These are phyloP conservation scores for Endothia cerciana DNA, from an alignment of 2,329 filamentous ascomycete species.

Conservation along the genomic window DNA sequence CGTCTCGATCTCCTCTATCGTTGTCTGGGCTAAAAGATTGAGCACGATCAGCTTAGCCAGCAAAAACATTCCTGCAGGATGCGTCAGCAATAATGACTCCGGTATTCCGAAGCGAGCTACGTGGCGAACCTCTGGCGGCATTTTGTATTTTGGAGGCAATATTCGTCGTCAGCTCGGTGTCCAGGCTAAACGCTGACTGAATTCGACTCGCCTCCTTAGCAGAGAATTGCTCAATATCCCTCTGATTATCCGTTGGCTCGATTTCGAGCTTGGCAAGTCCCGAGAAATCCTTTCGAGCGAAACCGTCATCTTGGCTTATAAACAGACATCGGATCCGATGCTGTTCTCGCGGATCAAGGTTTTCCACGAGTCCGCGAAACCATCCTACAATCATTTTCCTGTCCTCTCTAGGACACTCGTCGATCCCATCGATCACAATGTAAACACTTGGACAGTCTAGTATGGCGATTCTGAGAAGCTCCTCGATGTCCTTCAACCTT, in stretches of 20 bases:
- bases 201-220: background rate
- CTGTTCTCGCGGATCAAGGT: conserved; percentile 11
- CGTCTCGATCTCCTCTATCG: conserved; percentile 11
- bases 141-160: conserved; percentile 9
- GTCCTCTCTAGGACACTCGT: conserved; percentile 42
- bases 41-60: conserved; percentile 4
- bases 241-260: background rate
- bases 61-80: conserved; percentile 8
- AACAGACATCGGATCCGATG: conserved; percentile 37
- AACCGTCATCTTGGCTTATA: conserved; percentile 42
- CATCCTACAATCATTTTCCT: conserved; percentile 38
- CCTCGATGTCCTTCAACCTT: conserved; percentile 33
- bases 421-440: conserved; percentile 47
- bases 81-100: background rate
- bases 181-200: conserved; percentile 5
- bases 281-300: conserved; percentile 36
- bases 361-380: conserved; percentile 32
- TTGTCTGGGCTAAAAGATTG: conserved; percentile 11
- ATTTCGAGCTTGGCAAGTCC: conserved; percentile 34
- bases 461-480: conserved; percentile 38
- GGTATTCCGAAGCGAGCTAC: too few relatives aligned
- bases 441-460: conserved; percentile 35
- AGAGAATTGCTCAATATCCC: conserved; percentile 10
- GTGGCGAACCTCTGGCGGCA: background rate
- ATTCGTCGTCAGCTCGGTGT: background rate